These are phyloP conservation scores for Alternaria tenuissima DNA, from an alignment of 2,329 filamentous ascomycete species.

Conservation along the genomic window DNA sequence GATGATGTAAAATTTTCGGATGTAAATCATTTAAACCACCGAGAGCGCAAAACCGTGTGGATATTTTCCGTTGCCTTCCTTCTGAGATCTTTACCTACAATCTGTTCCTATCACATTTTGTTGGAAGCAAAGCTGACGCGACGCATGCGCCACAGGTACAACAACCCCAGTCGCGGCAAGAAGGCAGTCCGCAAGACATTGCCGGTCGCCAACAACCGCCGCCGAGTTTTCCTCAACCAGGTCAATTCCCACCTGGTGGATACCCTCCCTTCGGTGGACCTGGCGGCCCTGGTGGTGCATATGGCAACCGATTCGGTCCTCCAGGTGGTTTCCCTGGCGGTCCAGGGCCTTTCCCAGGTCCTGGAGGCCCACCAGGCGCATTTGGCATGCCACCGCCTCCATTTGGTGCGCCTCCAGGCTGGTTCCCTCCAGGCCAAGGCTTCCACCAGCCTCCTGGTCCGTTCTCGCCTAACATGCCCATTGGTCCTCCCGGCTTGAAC, in stretches of 20 bases:
- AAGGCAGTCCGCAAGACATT: constrained; percentile 31
- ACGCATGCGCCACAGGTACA: constrained; percentile 41
- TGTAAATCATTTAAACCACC: constrained; percentile 87
- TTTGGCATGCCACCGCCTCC: constrained; percentile 73
- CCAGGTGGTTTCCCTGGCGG: constrained; percentile 56
- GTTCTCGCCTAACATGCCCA: constrained; percentile 68
- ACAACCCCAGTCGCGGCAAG: constrained; percentile 37
- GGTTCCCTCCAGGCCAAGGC: constrained; percentile 80
- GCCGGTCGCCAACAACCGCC: constrained; percentile 49
- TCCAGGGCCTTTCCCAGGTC: constrained; percentile 57
- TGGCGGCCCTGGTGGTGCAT: constrained; percentile 45
- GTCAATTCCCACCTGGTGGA: constrained; percentile 53
- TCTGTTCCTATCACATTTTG: constrained; percentile 21
- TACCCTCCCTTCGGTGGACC: constrained; percentile 53
- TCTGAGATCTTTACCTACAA: constrained; percentile 70
- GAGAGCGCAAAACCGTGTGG: constrained; percentile 97
- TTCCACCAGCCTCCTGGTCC: constrained; percentile 74
- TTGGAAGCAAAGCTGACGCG: constrained; percentile 32
- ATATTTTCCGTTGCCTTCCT: constrained; percentile 99
- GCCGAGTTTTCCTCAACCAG: constrained; percentile 50
- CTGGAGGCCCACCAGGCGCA: constrained; percentile 57
- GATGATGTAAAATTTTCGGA: constrained; percentile 97
- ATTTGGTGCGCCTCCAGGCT: constrained; percentile 75
- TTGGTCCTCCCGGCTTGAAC: constrained; percentile 63
- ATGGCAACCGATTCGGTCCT: constrained; percentile 57